phyloP scores from a whole-genome alignment of 2,329 filamentous ascomycete species.

The Myriosclerotinia scirpicola region DNA sequence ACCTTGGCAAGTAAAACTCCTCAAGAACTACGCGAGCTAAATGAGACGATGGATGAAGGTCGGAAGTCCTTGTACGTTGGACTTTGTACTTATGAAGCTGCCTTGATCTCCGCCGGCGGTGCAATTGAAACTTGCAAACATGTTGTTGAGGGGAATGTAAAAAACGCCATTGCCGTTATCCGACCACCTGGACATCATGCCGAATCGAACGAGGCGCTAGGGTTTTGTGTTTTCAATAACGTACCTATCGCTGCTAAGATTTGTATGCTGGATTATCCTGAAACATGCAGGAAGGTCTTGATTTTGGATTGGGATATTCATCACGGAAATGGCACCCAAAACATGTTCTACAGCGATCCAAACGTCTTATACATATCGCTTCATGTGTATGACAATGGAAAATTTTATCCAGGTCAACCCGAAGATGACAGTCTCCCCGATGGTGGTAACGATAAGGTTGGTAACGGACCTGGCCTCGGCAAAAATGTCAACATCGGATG shows the following conservation, averaged over 20 bases:
- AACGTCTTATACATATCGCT: slow-evolving; percentile 95
- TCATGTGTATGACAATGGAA: slow-evolving; percentile 81
- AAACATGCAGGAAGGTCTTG: slow-evolving; percentile 80
- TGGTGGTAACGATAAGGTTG: slow-evolving; percentile 61
- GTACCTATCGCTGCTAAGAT: slow-evolving; percentile 89
- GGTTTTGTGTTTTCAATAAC: slow-evolving; percentile 98
- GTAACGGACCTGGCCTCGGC: slow-evolving; percentile 54
- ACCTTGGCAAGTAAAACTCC: slow-evolving; percentile 54
- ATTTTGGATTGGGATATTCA: slow-evolving; percentile 90
- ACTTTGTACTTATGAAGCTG: slow-evolving; percentile 75
- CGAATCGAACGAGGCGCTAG: slow-evolving; percentile 80
- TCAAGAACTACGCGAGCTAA: slow-evolving; percentile 67
- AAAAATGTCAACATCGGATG: slow-evolving; percentile 68
- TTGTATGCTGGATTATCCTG: slow-evolving; percentile 78
- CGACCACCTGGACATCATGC: slow-evolving; percentile 94
- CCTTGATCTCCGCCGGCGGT: slow-evolving; percentile 82
- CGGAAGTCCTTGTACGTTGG: slow-evolving; percentile 83
- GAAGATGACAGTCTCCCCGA: slow-evolving; percentile 61
- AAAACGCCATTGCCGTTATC: slow-evolving; percentile 95
- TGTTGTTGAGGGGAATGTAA: slow-evolving; percentile 79
- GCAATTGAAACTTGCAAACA: slow-evolving; percentile 94
- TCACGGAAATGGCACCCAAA: slow-evolving; percentile 89
- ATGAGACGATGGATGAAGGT: slow-evolving; percentile 58
- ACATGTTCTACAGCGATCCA: slow-evolving; percentile 92
- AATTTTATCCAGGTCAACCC: slow-evolving; percentile 77